Evolutionary conservation across 2,329 filamentous ascomycete genomes (phyloP).

Genomic region (Raffaelea deltoideospora): DNA sequence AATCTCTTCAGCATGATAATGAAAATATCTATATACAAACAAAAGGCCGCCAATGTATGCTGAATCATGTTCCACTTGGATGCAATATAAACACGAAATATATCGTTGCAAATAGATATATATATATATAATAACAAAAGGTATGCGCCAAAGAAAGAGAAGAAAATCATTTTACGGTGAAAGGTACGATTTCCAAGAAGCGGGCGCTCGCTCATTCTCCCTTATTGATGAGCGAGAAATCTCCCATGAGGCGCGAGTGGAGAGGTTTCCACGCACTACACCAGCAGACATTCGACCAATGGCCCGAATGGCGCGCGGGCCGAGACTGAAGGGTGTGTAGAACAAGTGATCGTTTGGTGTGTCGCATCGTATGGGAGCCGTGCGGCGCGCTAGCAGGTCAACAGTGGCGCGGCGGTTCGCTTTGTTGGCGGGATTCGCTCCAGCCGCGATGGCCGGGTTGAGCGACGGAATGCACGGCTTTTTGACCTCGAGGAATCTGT

Average conservation of each 20-base stretch:
- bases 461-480: constrained; percentile 22
- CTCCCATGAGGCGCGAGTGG: constrained; percentile 1
- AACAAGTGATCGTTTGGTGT: constrained; percentile 33
- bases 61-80: too few relatives aligned
- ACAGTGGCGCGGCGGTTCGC: background rate
- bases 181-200: constrained; percentile 6
- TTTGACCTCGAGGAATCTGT: constrained; percentile 26
- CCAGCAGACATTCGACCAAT: constrained; percentile 5
- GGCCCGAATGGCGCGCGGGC: constrained; percentile 17
- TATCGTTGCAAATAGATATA: too few relatives aligned
- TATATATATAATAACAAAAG: too few relatives aligned
- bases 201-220: constrained; percentile 2
- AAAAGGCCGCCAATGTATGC: too few relatives aligned
- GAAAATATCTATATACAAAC: too few relatives aligned
- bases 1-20: too few relatives aligned
- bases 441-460: background rate
- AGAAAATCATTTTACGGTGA: background rate
- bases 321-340: constrained; percentile 33
- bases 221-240: background rate
- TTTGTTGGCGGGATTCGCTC: background rate
- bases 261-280: constrained; percentile 2
- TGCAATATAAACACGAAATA: too few relatives aligned
- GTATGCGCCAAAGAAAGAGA: background rate
- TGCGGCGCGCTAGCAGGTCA: background rate
- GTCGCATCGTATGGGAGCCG: constrained; percentile 19